Conservation (phyloP, 1,139 yeast species). For the Suhomyces guaymorum region DNA sequence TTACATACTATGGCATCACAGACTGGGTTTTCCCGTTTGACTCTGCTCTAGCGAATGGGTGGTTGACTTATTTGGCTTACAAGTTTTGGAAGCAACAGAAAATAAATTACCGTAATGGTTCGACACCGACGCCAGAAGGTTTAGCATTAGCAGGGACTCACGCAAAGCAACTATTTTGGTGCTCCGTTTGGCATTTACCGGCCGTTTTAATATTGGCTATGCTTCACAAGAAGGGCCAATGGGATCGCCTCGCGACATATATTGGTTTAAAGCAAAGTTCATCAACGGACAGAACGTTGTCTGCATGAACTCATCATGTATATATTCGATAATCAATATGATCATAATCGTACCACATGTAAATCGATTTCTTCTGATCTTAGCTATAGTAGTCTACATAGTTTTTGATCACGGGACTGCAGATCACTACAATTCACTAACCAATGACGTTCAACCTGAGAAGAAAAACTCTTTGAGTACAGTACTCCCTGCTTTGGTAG, state of each 20-base stretch:
- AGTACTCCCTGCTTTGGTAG: too few relatives aligned
- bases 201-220: constrained; percentile 86
- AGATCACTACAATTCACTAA: too few relatives aligned
- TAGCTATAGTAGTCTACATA: too few relatives aligned
- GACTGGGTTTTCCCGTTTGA: constrained; percentile 81
- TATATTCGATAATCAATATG: too few relatives aligned
- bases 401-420: too few relatives aligned
- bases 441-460: too few relatives aligned
- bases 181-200: constrained; percentile 93
- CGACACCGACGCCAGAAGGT: constrained; percentile 53
- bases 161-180: constrained; percentile 90
- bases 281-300: too few relatives aligned
- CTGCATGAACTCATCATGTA: too few relatives aligned
- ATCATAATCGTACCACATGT: too few relatives aligned
- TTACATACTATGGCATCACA: constrained; percentile 76
- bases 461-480: too few relatives aligned
- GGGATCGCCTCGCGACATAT: constrained; percentile 67
- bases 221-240: constrained; percentile 92
- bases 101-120: constrained; percentile 47
- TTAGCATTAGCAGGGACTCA: constrained; percentile 57
- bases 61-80: constrained; percentile 81
- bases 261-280: too few relatives aligned
- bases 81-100: constrained; percentile 82
- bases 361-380: too few relatives aligned
- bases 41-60: constrained; percentile 76